Conservation (phyloP, 805 yeast species). For the Scheffersomyces spartinae region DNA sequence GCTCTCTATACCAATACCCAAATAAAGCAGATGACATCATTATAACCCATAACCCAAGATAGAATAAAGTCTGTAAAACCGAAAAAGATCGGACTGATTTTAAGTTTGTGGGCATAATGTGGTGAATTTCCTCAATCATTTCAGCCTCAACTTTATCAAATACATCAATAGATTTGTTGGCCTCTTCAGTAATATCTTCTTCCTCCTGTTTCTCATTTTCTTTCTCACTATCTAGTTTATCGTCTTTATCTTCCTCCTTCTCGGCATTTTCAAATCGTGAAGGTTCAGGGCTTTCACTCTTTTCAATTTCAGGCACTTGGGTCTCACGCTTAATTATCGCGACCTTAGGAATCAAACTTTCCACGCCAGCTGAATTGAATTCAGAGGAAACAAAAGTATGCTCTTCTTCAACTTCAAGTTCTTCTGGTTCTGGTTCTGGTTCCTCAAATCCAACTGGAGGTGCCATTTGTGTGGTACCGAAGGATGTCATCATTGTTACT, state of each 20-base stretch:
- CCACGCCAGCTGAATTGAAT: background rate
- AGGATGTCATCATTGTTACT: background rate
- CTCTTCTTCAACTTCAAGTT: slow-evolving; percentile 6
- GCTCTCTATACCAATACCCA: slow-evolving; percentile 54
- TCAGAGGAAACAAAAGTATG: slow-evolving; percentile 1
- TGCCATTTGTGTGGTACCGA: slow-evolving; percentile 1
- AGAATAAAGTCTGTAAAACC: slow-evolving; percentile 2
- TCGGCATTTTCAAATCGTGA: slow-evolving; percentile 5
- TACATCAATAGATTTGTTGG: slow-evolving; percentile 7
- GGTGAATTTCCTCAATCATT: slow-evolving; percentile 6
- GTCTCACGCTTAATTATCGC: background rate
- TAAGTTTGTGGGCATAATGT: slow-evolving; percentile 5
- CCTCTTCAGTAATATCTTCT: slow-evolving; percentile 3
- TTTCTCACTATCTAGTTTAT: slow-evolving; percentile 6
- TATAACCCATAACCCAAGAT: slow-evolving; percentile 19
- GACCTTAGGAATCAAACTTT: background rate
- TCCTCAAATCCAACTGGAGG: slow-evolving; percentile 6
- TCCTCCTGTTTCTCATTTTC: slow-evolving; percentile 4
- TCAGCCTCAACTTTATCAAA: slow-evolving; percentile 14
- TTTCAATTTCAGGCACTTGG: slow-evolving; percentile 1
- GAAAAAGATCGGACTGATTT: slow-evolving; percentile 5
- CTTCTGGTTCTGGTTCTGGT: slow-evolving; percentile 10
- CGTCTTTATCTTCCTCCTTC: slow-evolving; percentile 7
- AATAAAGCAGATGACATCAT: slow-evolving; percentile 27
- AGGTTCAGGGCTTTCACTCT: slow-evolving; percentile 4